A percentile compares a stretch with the other conserved stretches of the same genome.
These are phyloP conservation scores for Stephanodiscus triporus DNA, from an alignment of 108 stramenopile genomes.

Conservation along the genomic window DNA sequence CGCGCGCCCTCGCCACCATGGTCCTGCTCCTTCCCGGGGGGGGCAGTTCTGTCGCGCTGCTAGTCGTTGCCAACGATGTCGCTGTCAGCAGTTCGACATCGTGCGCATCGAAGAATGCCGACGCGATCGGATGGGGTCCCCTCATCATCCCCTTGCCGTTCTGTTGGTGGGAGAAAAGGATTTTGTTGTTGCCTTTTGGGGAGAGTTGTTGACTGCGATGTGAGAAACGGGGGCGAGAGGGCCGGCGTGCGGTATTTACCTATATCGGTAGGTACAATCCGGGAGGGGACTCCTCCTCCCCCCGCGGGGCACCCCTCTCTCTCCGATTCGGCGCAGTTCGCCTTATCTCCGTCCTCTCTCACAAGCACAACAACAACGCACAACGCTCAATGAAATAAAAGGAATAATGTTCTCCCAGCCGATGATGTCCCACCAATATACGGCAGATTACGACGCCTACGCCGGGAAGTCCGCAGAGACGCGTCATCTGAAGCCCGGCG, in stretches of 20 bases:
- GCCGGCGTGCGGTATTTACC: too few relatives aligned
- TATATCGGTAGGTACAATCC: too few relatives aligned
- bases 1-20: constrained; percentile 10
- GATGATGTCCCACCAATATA: constrained; percentile 12
- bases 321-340: too few relatives aligned
- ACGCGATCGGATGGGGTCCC: constrained; percentile 53
- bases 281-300: too few relatives aligned
- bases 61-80: background rate
- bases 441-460: constrained; percentile 34
- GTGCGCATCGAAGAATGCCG: constrained; percentile 68
- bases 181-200: too few relatives aligned
- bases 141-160: background rate
- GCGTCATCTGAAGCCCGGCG: constrained; percentile 66
- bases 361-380: too few relatives aligned
- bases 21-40: background rate
- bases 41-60: background rate
- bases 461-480: constrained; percentile 59
- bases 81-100: constrained; percentile 24
- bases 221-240: too few relatives aligned
- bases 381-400: too few relatives aligned
- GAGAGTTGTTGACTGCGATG: too few relatives aligned
- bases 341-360: too few relatives aligned
- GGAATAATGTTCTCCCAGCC: constrained; percentile 18
- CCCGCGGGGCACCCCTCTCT: too few relatives aligned
- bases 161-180: background rate